Evolutionary conservation across 257 asterid species (phyloP), one percentile per base, ranked within the genome.

Genomic region (Gentiana macrophylla): DNA sequence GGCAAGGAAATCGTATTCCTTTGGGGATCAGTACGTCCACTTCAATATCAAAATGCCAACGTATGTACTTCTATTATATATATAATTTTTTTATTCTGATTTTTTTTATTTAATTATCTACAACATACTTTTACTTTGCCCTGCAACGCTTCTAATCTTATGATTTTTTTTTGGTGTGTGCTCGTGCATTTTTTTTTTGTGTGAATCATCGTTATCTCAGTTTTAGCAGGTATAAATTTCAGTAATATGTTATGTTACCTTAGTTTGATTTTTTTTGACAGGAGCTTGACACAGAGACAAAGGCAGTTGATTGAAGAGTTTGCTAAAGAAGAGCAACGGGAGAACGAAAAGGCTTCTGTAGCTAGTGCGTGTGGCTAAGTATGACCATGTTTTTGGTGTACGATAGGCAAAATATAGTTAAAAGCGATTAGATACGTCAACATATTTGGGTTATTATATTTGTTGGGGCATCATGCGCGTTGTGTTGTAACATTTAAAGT

Each of bases 21-120:
- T 82, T 6, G 98, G 98, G 37, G 94, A 91, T 55, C 82, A 91
- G 66, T 87, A 64, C 61, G 96, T 91, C 47, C 98, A 87, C 79
- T 91, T 87, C 79, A 91, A 78, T 37, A 85, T 91, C 81, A 78
- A 86, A 83, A 87, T 87, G 55, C 98, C 98, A 57, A 54, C 71
- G 98, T 91, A 77, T 70, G 96, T 80, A 7, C 37, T 8, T 52
- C n/a, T 50, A 9, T 3, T 32, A 41, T 47, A 52, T 59, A 35
- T 32, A 8, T 8, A 35, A 57, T 10, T 38, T 56, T 50, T 33
- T 0, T 7, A 4, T 11, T 32, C 15, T 35, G 35, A 4, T 3
- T 5, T 33, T 4, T 24, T 51, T 8, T 13, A 24, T 37, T n/a
- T 9, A 38, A 24, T 9, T 63, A 12, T 32, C 43, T 32, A 34